Percentiles rank a stretch among this genome's conserved stretches.
Conservation (phyloP, 805 yeast genomes). For the Metschnikowia continentalis region DNA sequence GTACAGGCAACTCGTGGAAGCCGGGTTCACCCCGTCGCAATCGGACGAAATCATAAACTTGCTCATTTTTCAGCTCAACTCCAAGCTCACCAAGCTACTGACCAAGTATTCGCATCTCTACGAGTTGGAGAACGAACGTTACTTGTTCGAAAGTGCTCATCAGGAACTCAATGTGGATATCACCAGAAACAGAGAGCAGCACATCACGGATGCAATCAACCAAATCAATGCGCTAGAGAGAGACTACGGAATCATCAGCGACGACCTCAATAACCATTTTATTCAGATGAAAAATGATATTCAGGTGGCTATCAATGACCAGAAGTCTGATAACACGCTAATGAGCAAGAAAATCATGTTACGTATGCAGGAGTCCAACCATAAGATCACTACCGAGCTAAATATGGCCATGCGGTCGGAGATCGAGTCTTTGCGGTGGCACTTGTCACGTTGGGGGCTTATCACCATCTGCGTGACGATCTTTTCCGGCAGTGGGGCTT, state of each 20-base stretch:
- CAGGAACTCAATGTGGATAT: conserved; percentile 81
- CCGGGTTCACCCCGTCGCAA: conserved; percentile 62
- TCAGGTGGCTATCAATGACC: conserved; percentile 80
- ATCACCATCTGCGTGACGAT: conserved; percentile 68
- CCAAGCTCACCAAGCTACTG: conserved; percentile 41
- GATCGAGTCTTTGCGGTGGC: conserved; percentile 89
- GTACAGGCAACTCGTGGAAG: conserved; percentile 45
- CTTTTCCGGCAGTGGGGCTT: conserved; percentile 46
- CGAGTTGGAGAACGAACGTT: conserved; percentile 83
- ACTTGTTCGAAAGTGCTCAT: conserved; percentile 87
- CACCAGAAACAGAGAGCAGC: conserved; percentile 63
- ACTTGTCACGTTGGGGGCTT: conserved; percentile 83
- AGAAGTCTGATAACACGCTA: conserved; percentile 77
- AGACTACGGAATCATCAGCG: conserved; percentile 66
- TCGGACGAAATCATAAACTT: conserved; percentile 54
- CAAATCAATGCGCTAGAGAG: conserved; percentile 68
- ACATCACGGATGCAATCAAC: conserved; percentile 61
- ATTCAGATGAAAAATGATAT: conserved; percentile 65
- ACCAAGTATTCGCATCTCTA: conserved; percentile 48
- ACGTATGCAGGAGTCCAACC: conserved; percentile 75
- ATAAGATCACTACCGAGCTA: conserved; percentile 77
- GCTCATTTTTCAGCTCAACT: conserved; percentile 40
- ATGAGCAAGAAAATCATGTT: conserved; percentile 65
- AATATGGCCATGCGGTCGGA: conserved; percentile 80
- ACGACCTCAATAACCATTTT: conserved; percentile 64